A percentile compares a stretch with the other conserved stretches of the same genome.
Evolutionary conservation across 352 stramenopile genomes (phyloP).

Genomic region (Phytophthora citrophthora): DNA sequence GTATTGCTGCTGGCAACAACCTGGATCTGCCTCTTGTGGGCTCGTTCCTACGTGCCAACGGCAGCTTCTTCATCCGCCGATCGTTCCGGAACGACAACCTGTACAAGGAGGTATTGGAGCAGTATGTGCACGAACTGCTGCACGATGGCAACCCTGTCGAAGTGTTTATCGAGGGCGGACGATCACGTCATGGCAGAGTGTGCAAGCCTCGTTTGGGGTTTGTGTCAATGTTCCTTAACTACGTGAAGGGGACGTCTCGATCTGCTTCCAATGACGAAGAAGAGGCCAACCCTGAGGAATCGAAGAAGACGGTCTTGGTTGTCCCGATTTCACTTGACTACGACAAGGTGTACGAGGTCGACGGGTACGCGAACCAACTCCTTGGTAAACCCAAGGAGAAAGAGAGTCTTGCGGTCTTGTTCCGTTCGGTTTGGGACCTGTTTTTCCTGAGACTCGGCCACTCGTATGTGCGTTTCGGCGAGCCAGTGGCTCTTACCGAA

Average conservation of each 20-base stretch:
- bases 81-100: conserved; percentile 74
- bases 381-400: conserved; percentile 87
- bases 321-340: conserved; percentile 91
- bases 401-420: conserved; percentile 76
- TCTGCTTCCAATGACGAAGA: conserved; percentile 18
- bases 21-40: conserved; percentile 84
- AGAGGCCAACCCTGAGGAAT: conserved; percentile 12
- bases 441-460: conserved; percentile 81
- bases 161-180: conserved; percentile 90
- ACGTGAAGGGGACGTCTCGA: conserved; percentile 35
- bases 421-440: conserved; percentile 76
- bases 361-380: conserved; percentile 88
- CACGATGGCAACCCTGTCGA: conserved; percentile 84
- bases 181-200: conserved; percentile 81
- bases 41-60: conserved; percentile 81
- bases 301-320: conserved; percentile 67
- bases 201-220: conserved; percentile 78
- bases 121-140: conserved; percentile 87
- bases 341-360: conserved; percentile 89
- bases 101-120: conserved; percentile 87
- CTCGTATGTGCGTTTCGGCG: conserved; percentile 86
- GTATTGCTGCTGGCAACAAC: conserved; percentile 90
- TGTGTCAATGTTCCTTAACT: conserved; percentile 76
- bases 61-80: conserved; percentile 91
- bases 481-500: conserved; percentile 65